Conservation (phyloP, 1,284 basidiomycete genomes). For the Cryptococcus maquisensis region DNA sequence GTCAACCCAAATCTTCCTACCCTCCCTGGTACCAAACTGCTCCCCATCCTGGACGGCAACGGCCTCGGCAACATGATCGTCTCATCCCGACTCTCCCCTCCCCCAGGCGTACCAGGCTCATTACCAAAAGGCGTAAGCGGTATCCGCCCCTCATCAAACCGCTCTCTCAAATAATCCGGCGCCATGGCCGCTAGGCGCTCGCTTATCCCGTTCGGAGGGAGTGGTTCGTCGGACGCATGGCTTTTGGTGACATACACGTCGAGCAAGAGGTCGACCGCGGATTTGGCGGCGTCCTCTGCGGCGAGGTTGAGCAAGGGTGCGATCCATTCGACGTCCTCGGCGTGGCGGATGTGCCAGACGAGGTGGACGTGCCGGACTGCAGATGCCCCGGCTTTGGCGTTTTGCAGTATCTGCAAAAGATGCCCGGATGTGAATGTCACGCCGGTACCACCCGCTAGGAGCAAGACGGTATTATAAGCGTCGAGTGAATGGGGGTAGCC, state of each 20-base stretch:
- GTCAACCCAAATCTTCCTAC: no score
- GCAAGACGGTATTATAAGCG: slow-evolving; percentile 32
- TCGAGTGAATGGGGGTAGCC: slow-evolving; percentile 27
- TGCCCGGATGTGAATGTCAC: slow-evolving; percentile 35
- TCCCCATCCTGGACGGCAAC: no score
- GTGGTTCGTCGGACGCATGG: slow-evolving; percentile 20
- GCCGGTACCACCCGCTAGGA: slow-evolving; percentile 45
- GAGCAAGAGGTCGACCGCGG: slow-evolving; percentile 6
- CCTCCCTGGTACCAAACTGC: no score
- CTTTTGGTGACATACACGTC: slow-evolving; percentile 28
- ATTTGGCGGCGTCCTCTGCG: not conserved
- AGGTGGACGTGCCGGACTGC: slow-evolving; percentile 30
- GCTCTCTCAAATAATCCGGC: no score
- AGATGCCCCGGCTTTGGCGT: slow-evolving; percentile 14
- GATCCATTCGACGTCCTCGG: slow-evolving; percentile 24
- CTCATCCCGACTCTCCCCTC: no score
- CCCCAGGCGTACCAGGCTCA: no score
- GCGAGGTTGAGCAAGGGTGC: slow-evolving; percentile 17
- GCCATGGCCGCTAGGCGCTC: not conserved
- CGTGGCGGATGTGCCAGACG: slow-evolving; percentile 40
- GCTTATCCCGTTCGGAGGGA: slow-evolving; percentile 5
- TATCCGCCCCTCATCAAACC: no score
- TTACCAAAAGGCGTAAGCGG: no score
- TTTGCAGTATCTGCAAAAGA: slow-evolving; percentile 23
- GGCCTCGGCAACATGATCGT: no score